These are phyloP conservation scores for Microcyclosporella mali DNA, from an alignment of 2,329 filamentous ascomycete genomes.

Conservation along the genomic window DNA sequence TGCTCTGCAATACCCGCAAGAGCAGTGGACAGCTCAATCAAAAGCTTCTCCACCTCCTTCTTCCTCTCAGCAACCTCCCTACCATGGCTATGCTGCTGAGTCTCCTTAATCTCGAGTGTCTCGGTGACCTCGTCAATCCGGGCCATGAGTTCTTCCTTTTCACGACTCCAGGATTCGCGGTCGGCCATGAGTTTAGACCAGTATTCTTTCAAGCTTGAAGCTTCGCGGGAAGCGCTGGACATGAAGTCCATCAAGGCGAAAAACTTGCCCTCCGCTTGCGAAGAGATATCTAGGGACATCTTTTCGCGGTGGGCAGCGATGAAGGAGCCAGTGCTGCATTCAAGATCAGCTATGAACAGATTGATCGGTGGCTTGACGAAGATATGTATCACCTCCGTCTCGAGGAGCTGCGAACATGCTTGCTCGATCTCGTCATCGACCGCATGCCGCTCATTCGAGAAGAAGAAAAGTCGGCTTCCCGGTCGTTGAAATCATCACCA, in stretches of 20 bases:
- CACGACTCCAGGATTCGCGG: conserved; percentile 24
- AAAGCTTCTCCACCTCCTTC: conserved; percentile 29
- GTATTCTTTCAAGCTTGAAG: conserved; percentile 27
- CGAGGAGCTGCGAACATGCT: conserved; percentile 16
- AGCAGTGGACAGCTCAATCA: conserved; percentile 25
- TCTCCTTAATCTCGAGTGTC: conserved; percentile 23
- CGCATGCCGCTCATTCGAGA: conserved; percentile 1
- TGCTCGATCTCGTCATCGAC: conserved; percentile 12
- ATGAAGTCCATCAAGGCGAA: conserved; percentile 30
- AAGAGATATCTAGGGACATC: conserved; percentile 25
- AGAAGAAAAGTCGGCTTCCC: not conserved
- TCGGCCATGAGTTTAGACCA: conserved; percentile 28
- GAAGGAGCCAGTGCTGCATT: conserved; percentile 21
- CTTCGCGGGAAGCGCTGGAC: conserved; percentile 26
- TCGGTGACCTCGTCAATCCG: conserved; percentile 27
- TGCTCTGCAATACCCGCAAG: conserved; percentile 20
- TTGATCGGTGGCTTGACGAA: too few species aligned
- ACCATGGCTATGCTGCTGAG: conserved; percentile 20
- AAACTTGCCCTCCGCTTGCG: conserved; percentile 30
- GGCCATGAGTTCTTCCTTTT: conserved; percentile 26
- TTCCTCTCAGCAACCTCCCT: conserved; percentile 23
- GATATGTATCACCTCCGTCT: not conserved
- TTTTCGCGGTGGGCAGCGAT: conserved; percentile 23
- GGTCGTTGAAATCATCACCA: conserved; percentile 5
- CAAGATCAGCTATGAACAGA: not conserved